phyloP scores from a whole-genome alignment of 2,329 filamentous ascomycete genomes.

The Rhynchosporium agropyri region DNA sequence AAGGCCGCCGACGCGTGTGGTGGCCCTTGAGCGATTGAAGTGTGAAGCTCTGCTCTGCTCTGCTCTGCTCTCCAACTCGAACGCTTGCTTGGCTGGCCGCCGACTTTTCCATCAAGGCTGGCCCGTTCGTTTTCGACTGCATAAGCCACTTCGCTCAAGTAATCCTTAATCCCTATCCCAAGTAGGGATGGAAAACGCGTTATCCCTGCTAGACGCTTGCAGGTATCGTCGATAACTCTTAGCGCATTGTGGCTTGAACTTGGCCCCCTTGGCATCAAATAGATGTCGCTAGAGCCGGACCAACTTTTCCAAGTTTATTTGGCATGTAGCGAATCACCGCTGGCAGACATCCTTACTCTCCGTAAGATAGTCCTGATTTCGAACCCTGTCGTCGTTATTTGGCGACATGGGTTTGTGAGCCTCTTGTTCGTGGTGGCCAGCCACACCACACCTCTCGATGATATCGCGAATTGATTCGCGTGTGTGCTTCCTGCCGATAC shows the following conservation, averaged over 20 bases:
- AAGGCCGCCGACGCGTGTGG: too few species aligned
- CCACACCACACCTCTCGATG: too few species aligned
- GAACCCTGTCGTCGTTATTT: background rate
- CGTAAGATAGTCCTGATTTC: background rate
- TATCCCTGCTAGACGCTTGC: background rate
- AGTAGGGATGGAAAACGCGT: too few species aligned
- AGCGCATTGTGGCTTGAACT: constrained; percentile 16
- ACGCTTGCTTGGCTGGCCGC: background rate
- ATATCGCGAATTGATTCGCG: too few species aligned
- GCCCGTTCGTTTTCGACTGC: constrained; percentile 3
- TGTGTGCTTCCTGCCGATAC: too few species aligned
- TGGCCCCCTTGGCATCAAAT: constrained; percentile 15
- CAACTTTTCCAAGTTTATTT: constrained; percentile 11
- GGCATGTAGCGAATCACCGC: constrained; percentile 12
- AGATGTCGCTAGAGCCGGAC: background rate
- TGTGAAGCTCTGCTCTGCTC: constrained; percentile 1
- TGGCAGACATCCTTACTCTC: background rate
- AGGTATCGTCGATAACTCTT: background rate
- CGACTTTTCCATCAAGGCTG: constrained; percentile 17
- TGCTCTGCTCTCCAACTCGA: background rate
- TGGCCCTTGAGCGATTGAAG: background rate
- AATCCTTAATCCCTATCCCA: background rate
- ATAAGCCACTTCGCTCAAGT: too few species aligned
- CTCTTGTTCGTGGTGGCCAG: too few species aligned
- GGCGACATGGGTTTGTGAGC: too few species aligned